These are phyloP conservation scores for Nissolia schottii DNA, from an alignment of 306 rosid species.

Conservation along the genomic window DNA sequence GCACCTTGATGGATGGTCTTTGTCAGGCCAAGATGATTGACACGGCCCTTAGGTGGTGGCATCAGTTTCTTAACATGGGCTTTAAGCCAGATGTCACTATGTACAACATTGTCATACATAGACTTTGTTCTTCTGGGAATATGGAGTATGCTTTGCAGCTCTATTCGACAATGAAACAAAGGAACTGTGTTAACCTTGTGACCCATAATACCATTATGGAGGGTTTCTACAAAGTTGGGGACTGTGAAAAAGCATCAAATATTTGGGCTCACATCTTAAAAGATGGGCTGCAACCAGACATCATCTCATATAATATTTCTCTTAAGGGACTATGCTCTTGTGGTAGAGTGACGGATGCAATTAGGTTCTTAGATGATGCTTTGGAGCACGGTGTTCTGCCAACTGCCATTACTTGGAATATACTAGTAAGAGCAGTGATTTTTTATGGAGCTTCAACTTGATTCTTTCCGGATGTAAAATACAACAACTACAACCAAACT, in stretches of 20 bases:
- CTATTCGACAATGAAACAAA: constrained; percentile 53
- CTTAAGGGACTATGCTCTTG: constrained; percentile 82
- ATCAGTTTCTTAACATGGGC: constrained; percentile 48
- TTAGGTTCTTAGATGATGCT: constrained; percentile 57
- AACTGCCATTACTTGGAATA: constrained; percentile 74
- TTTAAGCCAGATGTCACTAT: constrained; percentile 60
- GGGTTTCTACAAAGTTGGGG: constrained; percentile 70
- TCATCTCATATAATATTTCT: constrained; percentile 74
- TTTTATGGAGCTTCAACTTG: constrained; percentile 29
- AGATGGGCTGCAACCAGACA: constrained; percentile 65
- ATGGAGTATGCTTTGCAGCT: constrained; percentile 58
- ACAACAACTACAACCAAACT: not conserved
- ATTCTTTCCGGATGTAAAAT: constrained; percentile 1
- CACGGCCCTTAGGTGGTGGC: constrained; percentile 61
- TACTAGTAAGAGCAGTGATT: constrained; percentile 79
- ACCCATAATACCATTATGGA: constrained; percentile 88
- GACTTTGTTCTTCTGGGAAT: constrained; percentile 74
- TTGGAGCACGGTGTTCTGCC: constrained; percentile 63
- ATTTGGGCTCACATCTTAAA: constrained; percentile 58
- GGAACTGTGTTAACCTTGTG: constrained; percentile 55
- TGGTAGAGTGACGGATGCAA: constrained; percentile 66
- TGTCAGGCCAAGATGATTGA: constrained; percentile 61
- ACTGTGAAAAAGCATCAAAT: constrained; percentile 55
- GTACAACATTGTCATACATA: constrained; percentile 79
- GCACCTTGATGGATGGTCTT: constrained; percentile 67